Evolutionary conservation across 192 early-diverging fungal genomes (phyloP), one percentile per base, ranked within the genome.

Genomic region (Lobosporangium transversale): DNA sequence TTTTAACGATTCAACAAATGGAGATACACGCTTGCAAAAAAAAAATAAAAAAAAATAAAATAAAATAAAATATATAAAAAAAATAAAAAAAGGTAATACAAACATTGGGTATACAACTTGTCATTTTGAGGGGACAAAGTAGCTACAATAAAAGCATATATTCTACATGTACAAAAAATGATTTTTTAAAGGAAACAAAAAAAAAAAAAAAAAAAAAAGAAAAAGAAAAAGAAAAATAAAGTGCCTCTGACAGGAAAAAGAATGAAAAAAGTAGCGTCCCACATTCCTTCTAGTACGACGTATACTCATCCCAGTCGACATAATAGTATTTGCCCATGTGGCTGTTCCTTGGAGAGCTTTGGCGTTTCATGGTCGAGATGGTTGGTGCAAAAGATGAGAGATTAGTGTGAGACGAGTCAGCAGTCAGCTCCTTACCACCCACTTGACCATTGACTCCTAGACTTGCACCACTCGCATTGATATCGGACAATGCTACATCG

Each of bases 241-340:
- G 37, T 9, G 53, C 15, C 4, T 1, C n/a, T 11, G 4, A 36
- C 4, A n/a, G 15, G 50, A 4, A 26, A 52, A 27, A 9, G 7
- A 9, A 26, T 3, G 23, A 52, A 29, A 52, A 26, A 4, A 27
- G n/a, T 52, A 14, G 7, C 33, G 23, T 14, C 15, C 53, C 18
- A 31, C 24, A 27, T 11, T 48, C 31, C 29, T 23, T 37, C 23
- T 42, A 76, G 26, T 67, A 29, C 5, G 73, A 76, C 2, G 65
- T 47, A 40, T 76, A 76, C 53, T 76, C 73, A 10, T 76, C 73
- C 73, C 73, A 76, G 53, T 76, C 58, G 26, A 76, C 73, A 58
- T 76, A 58, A 30, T 51, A 76, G n/a, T 76, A 76, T 62, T 76
- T 76, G 45, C 73, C 73, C 53, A 76, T 60, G 50, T 62, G 64